Evolutionary conservation across 2,329 filamentous ascomycete species (phyloP).

Genomic region (Dendryphion nanum): DNA sequence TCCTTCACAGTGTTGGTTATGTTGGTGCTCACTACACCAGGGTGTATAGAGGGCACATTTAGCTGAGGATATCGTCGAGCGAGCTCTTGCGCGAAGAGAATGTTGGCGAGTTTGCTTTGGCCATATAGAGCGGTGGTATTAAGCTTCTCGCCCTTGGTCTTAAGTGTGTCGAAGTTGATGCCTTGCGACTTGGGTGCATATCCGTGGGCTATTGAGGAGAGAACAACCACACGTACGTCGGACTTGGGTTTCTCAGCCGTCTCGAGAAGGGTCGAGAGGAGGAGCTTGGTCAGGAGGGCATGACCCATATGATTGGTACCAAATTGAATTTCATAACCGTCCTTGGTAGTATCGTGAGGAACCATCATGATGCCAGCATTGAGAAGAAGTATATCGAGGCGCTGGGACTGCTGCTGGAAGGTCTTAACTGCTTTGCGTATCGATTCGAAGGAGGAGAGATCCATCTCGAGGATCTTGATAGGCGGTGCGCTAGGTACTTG

Average conservation of each 20-base stretch:
- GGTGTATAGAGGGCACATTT: conserved; percentile 42
- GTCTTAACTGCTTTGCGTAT: background rate
- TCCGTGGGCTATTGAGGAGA: conserved; percentile 9
- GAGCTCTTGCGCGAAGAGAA: conserved; percentile 41
- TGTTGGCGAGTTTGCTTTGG: conserved; percentile 48
- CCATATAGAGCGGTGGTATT: conserved; percentile 34
- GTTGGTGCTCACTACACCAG: conserved; percentile 44
- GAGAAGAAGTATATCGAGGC: conserved; percentile 41
- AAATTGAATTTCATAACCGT: conserved; percentile 49
- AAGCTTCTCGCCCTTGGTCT: conserved; percentile 9
- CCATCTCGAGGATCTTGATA: background rate
- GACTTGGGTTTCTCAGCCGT: conserved; percentile 34
- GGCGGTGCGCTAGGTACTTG: background rate
- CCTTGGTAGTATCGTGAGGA: conserved; percentile 30
- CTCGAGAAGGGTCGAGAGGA: conserved; percentile 39
- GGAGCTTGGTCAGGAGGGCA: conserved; percentile 41
- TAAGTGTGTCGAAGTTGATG: conserved; percentile 33
- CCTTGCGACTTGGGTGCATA: conserved; percentile 9
- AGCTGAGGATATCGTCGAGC: conserved; percentile 43
- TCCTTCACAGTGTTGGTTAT: background rate
- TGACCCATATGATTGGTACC: conserved; percentile 49
- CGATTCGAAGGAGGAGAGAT: background rate
- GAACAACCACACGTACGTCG: conserved; percentile 36
- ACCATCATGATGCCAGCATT: conserved; percentile 42
- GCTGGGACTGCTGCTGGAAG: background rate